Evolutionary conservation across 768 basidiomycete genomes (phyloP).

Genomic region (Hygrophoropsis aurantiaca): DNA sequence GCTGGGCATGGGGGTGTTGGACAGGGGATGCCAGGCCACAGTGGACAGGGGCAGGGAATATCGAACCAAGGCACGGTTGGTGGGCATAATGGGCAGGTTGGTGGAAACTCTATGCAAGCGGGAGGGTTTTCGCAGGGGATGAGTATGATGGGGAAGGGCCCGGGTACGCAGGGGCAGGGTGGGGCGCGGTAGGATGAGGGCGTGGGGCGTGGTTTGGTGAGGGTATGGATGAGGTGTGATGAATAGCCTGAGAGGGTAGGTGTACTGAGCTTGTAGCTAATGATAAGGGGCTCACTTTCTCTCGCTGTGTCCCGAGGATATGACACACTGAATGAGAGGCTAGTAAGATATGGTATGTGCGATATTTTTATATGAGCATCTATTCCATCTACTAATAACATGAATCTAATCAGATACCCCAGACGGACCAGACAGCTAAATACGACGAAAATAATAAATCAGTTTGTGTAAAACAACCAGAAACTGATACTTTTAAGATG

Average conservation of each 20-base stretch:
- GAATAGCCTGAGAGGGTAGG: constrained; percentile 8
- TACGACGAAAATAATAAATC: too few relatives aligned
- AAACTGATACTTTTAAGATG: too few relatives aligned
- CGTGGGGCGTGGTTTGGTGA: not conserved
- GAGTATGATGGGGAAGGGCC: constrained; percentile 1
- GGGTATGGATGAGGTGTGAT: constrained; percentile 2
- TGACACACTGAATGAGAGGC: not conserved
- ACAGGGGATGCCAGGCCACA: constrained; percentile 18
- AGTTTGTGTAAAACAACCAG: too few relatives aligned
- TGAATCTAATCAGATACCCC: too few relatives aligned
- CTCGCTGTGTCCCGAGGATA: not conserved
- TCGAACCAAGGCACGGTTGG: too few relatives aligned
- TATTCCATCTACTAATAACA: constrained; percentile 10
- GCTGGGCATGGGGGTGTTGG: constrained; percentile 14
- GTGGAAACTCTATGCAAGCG: constrained; percentile 32
- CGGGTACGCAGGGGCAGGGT: not conserved
- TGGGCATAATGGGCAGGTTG: constrained; percentile 26
- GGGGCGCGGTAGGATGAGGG: not conserved
- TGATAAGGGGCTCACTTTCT: constrained; percentile 1
- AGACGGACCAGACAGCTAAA: too few relatives aligned
- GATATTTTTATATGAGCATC: not conserved
- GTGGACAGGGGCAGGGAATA: constrained; percentile 26
- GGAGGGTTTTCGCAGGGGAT: constrained; percentile 30
- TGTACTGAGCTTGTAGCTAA: constrained; percentile 16
- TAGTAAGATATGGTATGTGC: constrained; percentile 4